Evolutionary conservation across 148 eudicot genomes (phyloP), one percentile per base, ranked within the genome.

Genomic region (Vaccinium darrowii): DNA sequence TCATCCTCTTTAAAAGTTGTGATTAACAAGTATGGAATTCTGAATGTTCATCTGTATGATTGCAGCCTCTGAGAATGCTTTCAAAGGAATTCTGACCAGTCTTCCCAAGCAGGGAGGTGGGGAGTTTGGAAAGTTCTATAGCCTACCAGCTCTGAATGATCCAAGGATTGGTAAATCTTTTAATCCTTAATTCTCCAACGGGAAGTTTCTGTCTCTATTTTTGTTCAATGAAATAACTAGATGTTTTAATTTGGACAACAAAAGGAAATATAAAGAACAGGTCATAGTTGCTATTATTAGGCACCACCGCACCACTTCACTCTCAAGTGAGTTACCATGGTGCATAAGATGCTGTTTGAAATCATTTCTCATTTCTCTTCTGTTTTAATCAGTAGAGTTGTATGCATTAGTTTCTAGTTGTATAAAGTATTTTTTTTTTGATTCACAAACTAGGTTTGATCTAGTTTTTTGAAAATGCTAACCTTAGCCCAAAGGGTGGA

Each of bases 91-190:
- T 52, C 82, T 90, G 85, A 90, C 93, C 58, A 82, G 88, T 83
- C 95, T 91, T 80, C 95, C 95, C 51, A 93, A 91, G 90, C 91
- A 91, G 60, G 92, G 95, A 67, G 93, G 95, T 81, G 95, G 95
- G 30, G 95, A 93, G 85, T 93, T 93, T 83, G 95, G 95, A 78
- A 93, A 93, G 81, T 93, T 90, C 88, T 91, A 93, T 83, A 90
- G 93, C 84, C 86, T 93, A 56, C 92, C 93, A 57, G 93, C 92
- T 88, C 81, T 93, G 80, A 93, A 90, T 86, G 95, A 93, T 90
- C 92, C 93, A 73, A 84, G 95, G 80, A 89, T 93, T 65, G 95
- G 95, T 93, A 91, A 89, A 49, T 67, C 11, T 18, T 51, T 76
- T 2, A 21, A 23, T 15, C 10, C 56, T 5, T 75, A 16, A 33